Conservation (phyloP, 345 rosid genomes). For the Microthlaspi erraticum region DNA sequence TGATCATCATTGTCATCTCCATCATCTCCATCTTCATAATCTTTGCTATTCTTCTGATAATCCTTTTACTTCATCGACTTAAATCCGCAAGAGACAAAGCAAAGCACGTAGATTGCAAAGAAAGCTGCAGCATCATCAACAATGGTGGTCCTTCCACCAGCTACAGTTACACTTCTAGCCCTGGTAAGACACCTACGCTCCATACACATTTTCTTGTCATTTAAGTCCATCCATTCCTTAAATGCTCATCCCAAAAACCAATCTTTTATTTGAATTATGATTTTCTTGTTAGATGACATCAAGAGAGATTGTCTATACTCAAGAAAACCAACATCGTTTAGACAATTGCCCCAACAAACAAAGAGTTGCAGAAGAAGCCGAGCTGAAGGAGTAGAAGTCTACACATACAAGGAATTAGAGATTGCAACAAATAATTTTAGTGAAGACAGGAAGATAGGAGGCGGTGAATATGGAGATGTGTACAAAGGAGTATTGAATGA, state of each 20-base stretch:
- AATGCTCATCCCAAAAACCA: background rate
- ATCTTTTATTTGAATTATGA: background rate
- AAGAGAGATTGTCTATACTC: conserved; percentile 34
- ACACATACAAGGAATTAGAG: conserved; percentile 84
- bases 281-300: conserved; percentile 18
- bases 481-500: conserved; percentile 72
- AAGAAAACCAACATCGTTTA: conserved; percentile 31
- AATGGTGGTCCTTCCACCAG: conserved; percentile 46
- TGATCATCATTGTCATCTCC: conserved; percentile 53
- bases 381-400: conserved; percentile 68
- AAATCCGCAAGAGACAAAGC: conserved; percentile 47
- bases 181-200: no score
- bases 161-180: conserved; percentile 61
- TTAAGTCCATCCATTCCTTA: background rate
- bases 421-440: conserved; percentile 63
- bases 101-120: conserved; percentile 33
- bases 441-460: conserved; percentile 67
- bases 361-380: conserved; percentile 38
- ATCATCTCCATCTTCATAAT: conserved; percentile 49
- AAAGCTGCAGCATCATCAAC: conserved; percentile 39
- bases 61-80: conserved; percentile 55
- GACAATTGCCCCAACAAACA: conserved; percentile 20
- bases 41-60: conserved; percentile 52
- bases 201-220: no score
- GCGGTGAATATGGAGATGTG: conserved; percentile 65